Base-by-base conservation (phyloP, 208 protist species). In the Trypanosoma brucei region DNA sequence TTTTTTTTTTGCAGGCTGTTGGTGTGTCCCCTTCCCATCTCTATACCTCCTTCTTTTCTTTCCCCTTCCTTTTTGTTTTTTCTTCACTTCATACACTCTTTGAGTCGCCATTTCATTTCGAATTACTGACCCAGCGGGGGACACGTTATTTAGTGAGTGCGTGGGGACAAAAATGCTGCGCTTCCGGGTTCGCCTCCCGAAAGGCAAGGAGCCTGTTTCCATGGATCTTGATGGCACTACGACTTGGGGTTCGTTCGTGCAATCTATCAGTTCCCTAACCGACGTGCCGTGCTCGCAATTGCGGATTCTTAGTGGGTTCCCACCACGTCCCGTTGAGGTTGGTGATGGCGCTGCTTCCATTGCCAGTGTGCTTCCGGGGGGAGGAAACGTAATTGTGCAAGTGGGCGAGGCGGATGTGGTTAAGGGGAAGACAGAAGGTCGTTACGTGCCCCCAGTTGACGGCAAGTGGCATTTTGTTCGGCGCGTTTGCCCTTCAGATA, bases 401-500 rank as follows among this genome's bases (percentile, higher is more conserved):
- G 79, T 86, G n/a, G 88, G 88, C 8, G 79, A 87, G 64, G 84
- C 78, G 3, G 65, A 44, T 0, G 92, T 93, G 50, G 58, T 79
- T 7, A 55, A 77, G 34, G 85, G 78, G 6, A 72, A 81, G 33
- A 88, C 58, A 0, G 81, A 72, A 2, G 75, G 85, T 42, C 75
- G 75, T 33, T 96, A 96, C 63, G 74, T 95, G n/a, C 89, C 83
- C 1, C 88, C 89, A 13, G 70, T 78, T 0, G 68, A 74, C 5
- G 82, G 94, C 46, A 71, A 60, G 35, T 84, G 81, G 22, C 83
- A 90, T 75, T 94, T 98, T 69, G 85, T 76, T 0, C 86, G 92
- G 22, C 90, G 95, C 11, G 64, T 79, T 22, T 94, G 95, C 49
- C 89, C 93, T 1, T 79, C 81, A n/a, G 95, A 98, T 67, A 98